phyloP scores from a whole-genome alignment of 2,329 filamentous ascomycete species.

The Penicillium sp. region DNA sequence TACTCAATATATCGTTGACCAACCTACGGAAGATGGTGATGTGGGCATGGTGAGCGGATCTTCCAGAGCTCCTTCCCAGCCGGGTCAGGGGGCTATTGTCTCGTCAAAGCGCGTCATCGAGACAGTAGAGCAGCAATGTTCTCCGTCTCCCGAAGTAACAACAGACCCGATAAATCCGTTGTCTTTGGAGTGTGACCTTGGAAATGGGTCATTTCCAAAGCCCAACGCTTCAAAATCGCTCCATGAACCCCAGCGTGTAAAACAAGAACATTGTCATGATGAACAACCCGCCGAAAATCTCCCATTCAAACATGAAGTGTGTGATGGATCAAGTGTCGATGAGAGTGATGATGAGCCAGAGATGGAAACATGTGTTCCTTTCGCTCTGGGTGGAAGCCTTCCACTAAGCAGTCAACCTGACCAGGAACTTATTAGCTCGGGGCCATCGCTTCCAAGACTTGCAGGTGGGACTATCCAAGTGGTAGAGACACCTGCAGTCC shows the following conservation, averaged over 20 bases:
- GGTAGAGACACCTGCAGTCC: slow-evolving; percentile 27
- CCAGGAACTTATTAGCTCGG: slow-evolving; percentile 22
- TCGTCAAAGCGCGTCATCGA: background rate
- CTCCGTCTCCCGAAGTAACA: background rate
- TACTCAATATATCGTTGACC: background rate
- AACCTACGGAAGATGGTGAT: background rate
- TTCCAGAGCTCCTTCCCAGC: background rate
- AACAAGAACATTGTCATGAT: background rate
- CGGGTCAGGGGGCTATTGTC: background rate
- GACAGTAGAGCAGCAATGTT: background rate
- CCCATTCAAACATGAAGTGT: background rate
- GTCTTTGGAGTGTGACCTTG: background rate
- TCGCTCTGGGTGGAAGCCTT: slow-evolving; percentile 24
- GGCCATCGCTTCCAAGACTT: slow-evolving; percentile 18
- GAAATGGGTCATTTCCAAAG: background rate
- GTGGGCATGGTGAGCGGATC: background rate
- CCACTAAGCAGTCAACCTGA: slow-evolving; percentile 26
- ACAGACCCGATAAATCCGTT: background rate
- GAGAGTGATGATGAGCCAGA: slow-evolving; percentile 35
- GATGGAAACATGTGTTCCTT: slow-evolving; percentile 38
- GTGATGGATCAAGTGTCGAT: slow-evolving; percentile 14
- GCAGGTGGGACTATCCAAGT: slow-evolving; percentile 30
- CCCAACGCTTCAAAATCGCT: background rate
- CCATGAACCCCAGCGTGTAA: background rate
- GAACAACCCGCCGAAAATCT: background rate